phyloP scores from a whole-genome alignment of 176 grass and related monocot genomes.

The Rhynchospora pubera region DNA sequence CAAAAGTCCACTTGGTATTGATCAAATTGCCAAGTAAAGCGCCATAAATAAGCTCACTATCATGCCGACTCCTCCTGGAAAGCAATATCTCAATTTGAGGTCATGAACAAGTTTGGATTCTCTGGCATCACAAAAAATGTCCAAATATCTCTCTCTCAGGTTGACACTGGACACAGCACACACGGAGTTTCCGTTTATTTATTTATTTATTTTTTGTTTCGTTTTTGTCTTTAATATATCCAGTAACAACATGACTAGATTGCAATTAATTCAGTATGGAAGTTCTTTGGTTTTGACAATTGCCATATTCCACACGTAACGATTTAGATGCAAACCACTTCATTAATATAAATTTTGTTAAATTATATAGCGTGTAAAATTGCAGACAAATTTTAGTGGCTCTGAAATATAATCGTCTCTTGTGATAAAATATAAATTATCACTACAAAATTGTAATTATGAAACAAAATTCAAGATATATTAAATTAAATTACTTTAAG shows the following conservation, averaged over 20 bases:
- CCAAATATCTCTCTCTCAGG: slow-evolving; percentile 1
- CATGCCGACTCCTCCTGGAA: background rate
- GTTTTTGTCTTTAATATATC: background rate
- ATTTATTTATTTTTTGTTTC: background rate
- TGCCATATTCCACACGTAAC: background rate
- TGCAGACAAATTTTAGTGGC: background rate
- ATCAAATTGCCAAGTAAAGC: background rate
- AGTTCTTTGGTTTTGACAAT: slow-evolving; percentile 1
- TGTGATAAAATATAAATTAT: background rate
- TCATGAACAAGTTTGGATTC: background rate
- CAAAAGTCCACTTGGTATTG: background rate
- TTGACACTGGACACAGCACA: background rate
- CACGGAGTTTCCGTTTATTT: background rate
- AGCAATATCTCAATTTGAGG: background rate
- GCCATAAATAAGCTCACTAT: background rate
- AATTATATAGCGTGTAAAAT: background rate
- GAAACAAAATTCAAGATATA: background rate
- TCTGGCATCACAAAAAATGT: background rate
- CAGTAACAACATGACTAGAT: background rate
- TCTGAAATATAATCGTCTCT: background rate
- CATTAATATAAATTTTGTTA: background rate
- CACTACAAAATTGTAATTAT: background rate
- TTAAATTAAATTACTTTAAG: background rate
- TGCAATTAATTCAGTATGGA: background rate
- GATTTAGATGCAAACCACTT: background rate